Evolutionary conservation across 306 rosid genomes (phyloP).

Genomic region (Prunus fruticosa): DNA sequence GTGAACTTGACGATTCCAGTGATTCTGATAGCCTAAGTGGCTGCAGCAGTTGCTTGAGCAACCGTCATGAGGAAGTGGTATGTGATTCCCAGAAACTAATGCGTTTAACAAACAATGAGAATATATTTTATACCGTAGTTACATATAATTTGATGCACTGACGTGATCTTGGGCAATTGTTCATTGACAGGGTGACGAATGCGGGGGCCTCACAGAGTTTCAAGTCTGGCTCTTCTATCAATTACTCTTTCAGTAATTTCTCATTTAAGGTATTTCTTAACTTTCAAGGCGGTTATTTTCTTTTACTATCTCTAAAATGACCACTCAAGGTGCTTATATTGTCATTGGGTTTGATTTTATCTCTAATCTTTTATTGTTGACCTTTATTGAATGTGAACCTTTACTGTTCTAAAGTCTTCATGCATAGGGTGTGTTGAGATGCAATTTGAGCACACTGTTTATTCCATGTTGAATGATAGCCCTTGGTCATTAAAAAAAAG

Average conservation of each 20-base stretch:
- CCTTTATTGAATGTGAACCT: neutral
- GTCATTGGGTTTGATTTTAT: neutral
- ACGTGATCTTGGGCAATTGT: constrained; percentile 27
- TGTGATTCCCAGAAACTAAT: constrained; percentile 13
- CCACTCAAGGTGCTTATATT: neutral
- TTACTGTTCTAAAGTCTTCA: neutral
- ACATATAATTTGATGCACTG: constrained; percentile 23
- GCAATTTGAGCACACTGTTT: neutral
- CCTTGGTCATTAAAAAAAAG: too few species aligned
- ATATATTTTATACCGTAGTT: neutral
- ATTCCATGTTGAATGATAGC: neutral
- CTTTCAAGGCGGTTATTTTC: neutral
- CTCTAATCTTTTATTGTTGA: neutral
- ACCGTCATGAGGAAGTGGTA: constrained; percentile 99
- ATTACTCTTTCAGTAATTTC: constrained; percentile 96
- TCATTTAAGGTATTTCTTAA: constrained; percentile 77
- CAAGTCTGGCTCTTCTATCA: constrained; percentile 71
- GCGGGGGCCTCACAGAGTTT: constrained; percentile 92
- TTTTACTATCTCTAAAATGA: constrained; percentile 7
- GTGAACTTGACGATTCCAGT: constrained; percentile 84
- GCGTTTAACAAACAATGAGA: neutral
- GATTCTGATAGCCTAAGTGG: constrained; percentile 96
- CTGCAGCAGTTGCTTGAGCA: constrained; percentile 81
- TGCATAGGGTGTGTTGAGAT: neutral
- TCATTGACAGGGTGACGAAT: constrained; percentile 78